A percentile compares a stretch with the other conserved stretches of the same genome.
These are phyloP conservation scores for Fusarium lyarnte DNA, from an alignment of 2,329 filamentous ascomycete genomes.

Conservation along the genomic window DNA sequence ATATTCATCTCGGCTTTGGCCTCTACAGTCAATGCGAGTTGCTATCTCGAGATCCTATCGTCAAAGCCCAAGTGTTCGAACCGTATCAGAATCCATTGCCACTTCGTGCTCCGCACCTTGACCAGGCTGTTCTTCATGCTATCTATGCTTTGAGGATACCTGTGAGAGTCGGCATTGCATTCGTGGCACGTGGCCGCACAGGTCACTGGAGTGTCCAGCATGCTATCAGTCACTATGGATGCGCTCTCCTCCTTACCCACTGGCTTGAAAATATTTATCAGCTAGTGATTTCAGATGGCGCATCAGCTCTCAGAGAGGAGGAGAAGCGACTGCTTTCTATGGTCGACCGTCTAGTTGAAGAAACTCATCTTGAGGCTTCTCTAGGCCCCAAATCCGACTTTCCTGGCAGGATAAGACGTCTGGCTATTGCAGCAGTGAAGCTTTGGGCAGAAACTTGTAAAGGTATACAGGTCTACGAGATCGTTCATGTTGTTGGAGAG, in stretches of 20 bases:
- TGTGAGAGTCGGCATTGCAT: constrained; percentile 20
- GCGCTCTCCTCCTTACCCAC: constrained; percentile 15
- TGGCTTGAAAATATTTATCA: constrained; percentile 14
- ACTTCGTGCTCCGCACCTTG: constrained; percentile 12
- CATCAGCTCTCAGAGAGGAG: neutral
- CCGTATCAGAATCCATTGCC: neutral
- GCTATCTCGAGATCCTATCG: neutral
- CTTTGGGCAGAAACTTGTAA: constrained; percentile 29
- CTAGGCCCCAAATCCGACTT: neutral
- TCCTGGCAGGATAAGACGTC: neutral
- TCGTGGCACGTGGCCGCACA: constrained; percentile 19
- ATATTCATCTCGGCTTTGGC: neutral
- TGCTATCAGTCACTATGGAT: constrained; percentile 21
- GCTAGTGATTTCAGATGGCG: neutral
- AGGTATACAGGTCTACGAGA: constrained; percentile 26
- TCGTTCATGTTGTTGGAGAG: constrained; percentile 18
- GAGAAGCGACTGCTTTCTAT: neutral
- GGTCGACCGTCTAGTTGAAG: neutral
- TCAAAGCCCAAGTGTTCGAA: neutral
- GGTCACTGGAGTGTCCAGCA: constrained; percentile 28
- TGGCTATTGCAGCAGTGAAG: constrained; percentile 6
- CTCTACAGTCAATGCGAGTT: neutral
- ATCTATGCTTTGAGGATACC: constrained; percentile 24
- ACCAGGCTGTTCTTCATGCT: constrained; percentile 18
- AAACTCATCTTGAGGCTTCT: neutral